Evolutionary conservation across 1,284 basidiomycete species (phyloP), one percentile per base, ranked within the genome.

Genomic region (Fomitopsis pinicola): DNA sequence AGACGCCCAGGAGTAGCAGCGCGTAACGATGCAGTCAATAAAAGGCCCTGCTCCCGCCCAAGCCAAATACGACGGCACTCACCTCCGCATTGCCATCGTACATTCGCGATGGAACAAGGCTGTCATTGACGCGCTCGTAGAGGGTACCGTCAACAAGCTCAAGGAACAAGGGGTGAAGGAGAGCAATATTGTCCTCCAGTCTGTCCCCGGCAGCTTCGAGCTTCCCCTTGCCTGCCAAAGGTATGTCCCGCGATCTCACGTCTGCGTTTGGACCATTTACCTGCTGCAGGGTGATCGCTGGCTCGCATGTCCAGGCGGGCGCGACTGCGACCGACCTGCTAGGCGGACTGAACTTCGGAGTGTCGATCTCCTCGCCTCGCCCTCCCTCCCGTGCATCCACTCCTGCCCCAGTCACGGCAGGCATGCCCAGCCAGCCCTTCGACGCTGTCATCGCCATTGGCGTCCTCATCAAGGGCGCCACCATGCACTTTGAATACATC

Each of bases 401-500:
- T 0, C 84, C 82, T 19, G 80, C 78, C 6, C 79, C 78, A 2
- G 73, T 68, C n/a, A 71, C 71, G 8, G 65, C 66, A 6, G 69
- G 74, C 42, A 76, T 81, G 69, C 81, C 85, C 10, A 84, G 81
- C 55, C 82, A 84, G 61, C 88, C 94, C 0, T 96, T 98, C 68
- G 92, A 97, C 76, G 97, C 95, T 12, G 88, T 98, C 66, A 97
- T 99, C 72, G 94, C 95, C 44, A 95, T 99, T 70, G 97, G 97
- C 10, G 94, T 96, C 52, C 88, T 99, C 72, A 98, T 99, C 84
- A 99, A 99, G 77, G 97, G 95, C 61, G 83, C 87, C 3, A 97
- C 95, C 15, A 97, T 97, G 94, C 95, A 98, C 78, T 98, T 97
- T 74, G 95, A 98, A 76, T 99, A 99, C 81, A 99, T 99, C 75